Percentiles rank a stretch among this genome's conserved stretches.
Evolutionary conservation across 768 basidiomycete genomes (phyloP).

Genomic region (Lactifluus echinatus): DNA sequence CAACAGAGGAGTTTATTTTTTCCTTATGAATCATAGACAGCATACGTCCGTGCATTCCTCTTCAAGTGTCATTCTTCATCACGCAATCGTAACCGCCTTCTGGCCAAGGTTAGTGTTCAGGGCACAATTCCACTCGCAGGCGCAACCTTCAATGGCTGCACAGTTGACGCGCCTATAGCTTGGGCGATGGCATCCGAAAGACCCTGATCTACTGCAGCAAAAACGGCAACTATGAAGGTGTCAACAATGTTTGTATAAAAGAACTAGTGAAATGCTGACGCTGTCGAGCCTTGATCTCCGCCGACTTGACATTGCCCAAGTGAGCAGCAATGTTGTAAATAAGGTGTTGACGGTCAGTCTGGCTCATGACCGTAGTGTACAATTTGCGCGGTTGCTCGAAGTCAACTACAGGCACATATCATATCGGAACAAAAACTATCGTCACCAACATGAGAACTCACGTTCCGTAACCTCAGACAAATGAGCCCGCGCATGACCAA

Average conservation of each 20-base stretch:
- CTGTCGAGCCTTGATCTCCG: constrained; percentile 52
- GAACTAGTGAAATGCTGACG: too few species aligned
- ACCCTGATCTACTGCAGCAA: constrained; percentile 61
- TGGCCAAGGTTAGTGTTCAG: constrained; percentile 28
- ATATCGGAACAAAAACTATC: not conserved
- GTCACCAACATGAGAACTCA: constrained; percentile 31
- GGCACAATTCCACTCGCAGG: constrained; percentile 48
- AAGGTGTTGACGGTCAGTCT: constrained; percentile 49
- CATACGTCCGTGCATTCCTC: not conserved
- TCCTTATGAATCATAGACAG: not conserved
- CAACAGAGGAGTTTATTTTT: not conserved
- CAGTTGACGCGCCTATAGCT: constrained; percentile 51
- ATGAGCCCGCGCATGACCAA: constrained; percentile 60
- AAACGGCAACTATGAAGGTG: constrained; percentile 1
- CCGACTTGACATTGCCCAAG: constrained; percentile 51
- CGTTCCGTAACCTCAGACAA: constrained; percentile 72
- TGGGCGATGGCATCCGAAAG: constrained; percentile 74
- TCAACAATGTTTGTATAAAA: too few species aligned
- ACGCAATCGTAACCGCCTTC: not conserved
- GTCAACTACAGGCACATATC: constrained; percentile 43
- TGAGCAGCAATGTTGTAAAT: constrained; percentile 61
- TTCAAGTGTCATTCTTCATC: not conserved
- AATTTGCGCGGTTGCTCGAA: constrained; percentile 76
- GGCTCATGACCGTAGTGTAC: constrained; percentile 60
- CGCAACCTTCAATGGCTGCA: constrained; percentile 53